Percentiles rank a stretch among this genome's conserved stretches.
These are phyloP conservation scores for Scheffersomyces quercinus DNA, from an alignment of 1,139 yeast genomes.

Conservation along the genomic window DNA sequence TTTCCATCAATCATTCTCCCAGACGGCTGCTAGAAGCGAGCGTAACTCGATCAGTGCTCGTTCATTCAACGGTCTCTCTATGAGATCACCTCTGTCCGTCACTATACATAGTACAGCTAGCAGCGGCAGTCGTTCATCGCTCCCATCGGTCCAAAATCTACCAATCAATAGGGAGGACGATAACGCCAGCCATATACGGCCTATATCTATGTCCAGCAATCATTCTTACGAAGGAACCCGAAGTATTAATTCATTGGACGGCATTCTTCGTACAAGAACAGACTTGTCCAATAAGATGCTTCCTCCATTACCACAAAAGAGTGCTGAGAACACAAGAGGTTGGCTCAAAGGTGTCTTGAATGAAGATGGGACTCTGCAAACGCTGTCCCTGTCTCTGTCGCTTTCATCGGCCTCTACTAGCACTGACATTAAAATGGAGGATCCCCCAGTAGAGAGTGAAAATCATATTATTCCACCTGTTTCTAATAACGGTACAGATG, in stretches of 20 bases:
- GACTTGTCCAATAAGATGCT: neutral
- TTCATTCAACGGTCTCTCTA: neutral
- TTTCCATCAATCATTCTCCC: constrained; percentile 40
- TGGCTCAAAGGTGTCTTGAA: constrained; percentile 16
- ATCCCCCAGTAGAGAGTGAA: neutral
- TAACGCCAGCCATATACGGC: neutral
- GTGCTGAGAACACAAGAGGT: constrained; percentile 8
- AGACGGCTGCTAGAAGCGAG: constrained; percentile 14
- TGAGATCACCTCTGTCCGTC: constrained; percentile 2
- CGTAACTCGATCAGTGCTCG: neutral
- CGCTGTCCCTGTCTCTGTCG: neutral
- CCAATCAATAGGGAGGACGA: neutral
- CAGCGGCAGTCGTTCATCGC: neutral
- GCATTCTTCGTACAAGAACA: neutral
- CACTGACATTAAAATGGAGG: neutral
- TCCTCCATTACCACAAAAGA: neutral
- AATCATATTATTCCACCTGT: neutral
- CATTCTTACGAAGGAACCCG: neutral
- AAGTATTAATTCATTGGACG: neutral
- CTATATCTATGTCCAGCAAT: neutral
- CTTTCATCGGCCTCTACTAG: neutral
- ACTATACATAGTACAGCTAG: neutral
- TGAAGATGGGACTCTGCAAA: constrained; percentile 3
- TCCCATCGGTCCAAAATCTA: neutral
- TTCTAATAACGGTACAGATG: constrained; percentile 1